A percentile compares a stretch with the other conserved stretches of the same genome.
Conservation (phyloP, 345 rosid genomes). For the Gossypium arboreum region DNA sequence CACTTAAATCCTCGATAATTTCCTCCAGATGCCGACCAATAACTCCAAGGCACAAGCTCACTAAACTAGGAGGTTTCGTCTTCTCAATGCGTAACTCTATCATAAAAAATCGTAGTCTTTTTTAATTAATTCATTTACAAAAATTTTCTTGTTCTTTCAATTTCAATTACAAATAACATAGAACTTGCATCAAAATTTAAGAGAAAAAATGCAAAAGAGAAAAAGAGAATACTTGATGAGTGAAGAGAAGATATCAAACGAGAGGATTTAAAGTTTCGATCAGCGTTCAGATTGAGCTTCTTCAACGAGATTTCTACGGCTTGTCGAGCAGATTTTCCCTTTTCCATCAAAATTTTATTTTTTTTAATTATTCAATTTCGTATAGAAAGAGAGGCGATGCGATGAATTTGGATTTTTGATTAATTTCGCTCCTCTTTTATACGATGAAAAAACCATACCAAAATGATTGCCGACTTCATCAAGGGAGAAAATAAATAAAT, state of each 20-base stretch:
- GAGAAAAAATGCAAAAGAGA: neutral
- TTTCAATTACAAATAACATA: neutral
- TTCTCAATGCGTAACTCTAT: constrained; percentile 37
- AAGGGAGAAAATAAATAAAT: neutral
- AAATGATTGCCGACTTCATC: neutral
- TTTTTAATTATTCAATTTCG: neutral
- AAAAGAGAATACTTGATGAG: constrained; percentile 37
- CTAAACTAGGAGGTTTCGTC: constrained; percentile 54
- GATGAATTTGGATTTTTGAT: neutral
- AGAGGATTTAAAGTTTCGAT: constrained; percentile 20
- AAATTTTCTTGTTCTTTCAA: neutral
- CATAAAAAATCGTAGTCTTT: neutral
- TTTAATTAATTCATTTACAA: neutral
- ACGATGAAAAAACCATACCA: neutral
- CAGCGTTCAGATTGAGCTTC: constrained; percentile 41
- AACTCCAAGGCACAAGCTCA: constrained; percentile 74
- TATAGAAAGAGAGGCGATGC: neutral
- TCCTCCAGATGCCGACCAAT: constrained; percentile 83
- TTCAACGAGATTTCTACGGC: constrained; percentile 31
- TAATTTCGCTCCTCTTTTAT: neutral
- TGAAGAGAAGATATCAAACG: constrained; percentile 21
- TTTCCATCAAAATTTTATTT: constrained; percentile 34
- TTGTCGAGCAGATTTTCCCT: constrained; percentile 18
- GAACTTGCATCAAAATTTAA: neutral
- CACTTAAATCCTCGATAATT: constrained; percentile 50